Base-by-base conservation (phyloP, 2,329 filamentous ascomycete species). In the Ceratocystis cacaofunesta region DNA sequence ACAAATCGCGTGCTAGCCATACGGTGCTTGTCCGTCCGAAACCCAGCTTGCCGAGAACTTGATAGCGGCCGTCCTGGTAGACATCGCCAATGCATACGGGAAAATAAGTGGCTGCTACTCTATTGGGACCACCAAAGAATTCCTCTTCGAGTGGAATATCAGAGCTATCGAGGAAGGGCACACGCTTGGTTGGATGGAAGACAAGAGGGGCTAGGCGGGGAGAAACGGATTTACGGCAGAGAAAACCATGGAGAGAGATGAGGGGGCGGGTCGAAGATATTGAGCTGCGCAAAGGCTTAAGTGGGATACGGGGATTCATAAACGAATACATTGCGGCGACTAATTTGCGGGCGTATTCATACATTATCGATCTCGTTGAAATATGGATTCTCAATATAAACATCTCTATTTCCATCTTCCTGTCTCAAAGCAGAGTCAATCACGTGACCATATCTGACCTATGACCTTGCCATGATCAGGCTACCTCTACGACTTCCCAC, bases 401-500 rank as follows among this genome's bases (percentile, higher is more conserved):
- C 36, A 41, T 41, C 3, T 1, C 36, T 4, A 41, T 41, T 41
- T 15, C 36, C 36, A 41, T 41, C 3, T 41, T 41, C 10, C 36
- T 12, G 36, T 12, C 36, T 41, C 36, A 5, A 41, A 15, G 36
- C 12, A 41, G 32, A 36, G 10, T 1, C n/a, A 36, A 12, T 62
- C 41, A 62, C 60, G 41, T 46, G 60, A 46, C 32, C 3, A 8
- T 41, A 10, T 28, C 5, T 30, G 17, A 60, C 22, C 32, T 43
- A 8, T 22, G 10, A 32, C 15, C 4, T 22, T 19, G 17, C 41
- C 61, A 62, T 48, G 15, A 17, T 46, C 44, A 62, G 17, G 19
- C 61, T 25, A 63, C 43, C 55, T 65, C 63, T 1, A 61, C 57
- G 1, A 65, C 63, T 46, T 65, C 63, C 63, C 63, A 65, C 17